Evolutionary conservation across 108 stramenopile species (phyloP).

Genomic region (Nitzschia inconspicua): DNA sequence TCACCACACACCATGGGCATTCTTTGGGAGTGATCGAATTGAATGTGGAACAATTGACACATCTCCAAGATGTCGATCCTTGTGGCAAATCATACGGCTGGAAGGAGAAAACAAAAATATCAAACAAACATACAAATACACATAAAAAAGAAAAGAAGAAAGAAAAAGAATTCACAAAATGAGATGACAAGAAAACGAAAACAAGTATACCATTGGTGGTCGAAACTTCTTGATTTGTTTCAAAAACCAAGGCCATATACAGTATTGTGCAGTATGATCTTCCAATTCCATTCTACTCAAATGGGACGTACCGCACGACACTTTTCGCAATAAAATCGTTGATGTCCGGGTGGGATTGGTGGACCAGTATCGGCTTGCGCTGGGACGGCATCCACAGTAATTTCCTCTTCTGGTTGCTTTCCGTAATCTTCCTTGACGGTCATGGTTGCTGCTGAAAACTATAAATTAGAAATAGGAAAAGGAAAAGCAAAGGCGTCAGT

Average conservation of each 20-base stretch:
- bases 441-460: too few species aligned
- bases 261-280: too few species aligned
- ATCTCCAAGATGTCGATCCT: conserved; percentile 73
- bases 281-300: neutral
- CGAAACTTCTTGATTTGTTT: too few species aligned
- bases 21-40: conserved; percentile 69
- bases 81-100: conserved; percentile 81
- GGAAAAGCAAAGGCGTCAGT: too few species aligned
- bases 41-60: conserved; percentile 64
- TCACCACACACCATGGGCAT: conserved; percentile 71
- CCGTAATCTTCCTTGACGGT: conserved; percentile 11
- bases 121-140: neutral
- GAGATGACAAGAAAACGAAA: conserved; percentile 4
- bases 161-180: neutral
- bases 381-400: conserved; percentile 31
- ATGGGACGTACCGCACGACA: conserved; percentile 62
- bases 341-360: conserved; percentile 66
- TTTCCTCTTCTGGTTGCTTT: conserved; percentile 29
- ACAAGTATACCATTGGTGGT: too few species aligned
- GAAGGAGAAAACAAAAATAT: neutral
- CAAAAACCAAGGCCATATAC: too few species aligned
- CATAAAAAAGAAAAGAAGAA: neutral
- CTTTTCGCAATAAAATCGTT: conserved; percentile 72
- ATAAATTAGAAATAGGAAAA: too few species aligned
- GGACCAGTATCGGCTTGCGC: conserved; percentile 30